Evolutionary conservation across 345 rosid genomes (phyloP).

Genomic region (Murraya koenigii): DNA sequence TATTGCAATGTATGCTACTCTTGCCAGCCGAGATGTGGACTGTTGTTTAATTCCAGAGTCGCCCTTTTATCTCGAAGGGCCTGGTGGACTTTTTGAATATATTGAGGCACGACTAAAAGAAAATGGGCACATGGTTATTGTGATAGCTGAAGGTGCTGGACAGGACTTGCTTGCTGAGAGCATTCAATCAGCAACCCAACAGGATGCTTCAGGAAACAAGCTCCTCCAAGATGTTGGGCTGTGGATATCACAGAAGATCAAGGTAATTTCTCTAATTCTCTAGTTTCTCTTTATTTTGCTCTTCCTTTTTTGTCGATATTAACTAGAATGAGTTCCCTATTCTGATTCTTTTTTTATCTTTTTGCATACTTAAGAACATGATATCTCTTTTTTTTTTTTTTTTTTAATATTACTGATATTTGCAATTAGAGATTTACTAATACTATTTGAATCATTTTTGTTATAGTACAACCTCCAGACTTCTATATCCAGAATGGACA

Average conservation of each 20-base stretch:
- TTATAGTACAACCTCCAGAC: too few species aligned
- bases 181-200: constrained; percentile 10
- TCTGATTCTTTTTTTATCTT: background rate
- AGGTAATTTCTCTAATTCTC: constrained; percentile 26
- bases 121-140: constrained; percentile 58
- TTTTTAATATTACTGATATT: too few species aligned
- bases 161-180: constrained; percentile 52
- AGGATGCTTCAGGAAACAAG: constrained; percentile 65
- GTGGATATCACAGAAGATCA: constrained; percentile 55
- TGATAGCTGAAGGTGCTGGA: constrained; percentile 70
- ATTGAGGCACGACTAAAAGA: constrained; percentile 46
- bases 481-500: too few species aligned
- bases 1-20: constrained; percentile 63
- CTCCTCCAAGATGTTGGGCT: constrained; percentile 54
- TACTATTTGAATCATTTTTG: too few species aligned
- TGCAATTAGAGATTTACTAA: too few species aligned
- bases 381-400: background rate
- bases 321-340: background rate
- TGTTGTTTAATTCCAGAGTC: constrained; percentile 67
- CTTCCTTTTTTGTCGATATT: background rate
- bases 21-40: constrained; percentile 66
- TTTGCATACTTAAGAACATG: background rate
- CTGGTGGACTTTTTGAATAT: constrained; percentile 54
- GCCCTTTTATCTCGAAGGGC: constrained; percentile 64
- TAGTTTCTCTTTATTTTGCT: background rate